These are phyloP conservation scores for Sesbania bispinosa DNA, from an alignment of 306 rosid species.

Conservation along the genomic window DNA sequence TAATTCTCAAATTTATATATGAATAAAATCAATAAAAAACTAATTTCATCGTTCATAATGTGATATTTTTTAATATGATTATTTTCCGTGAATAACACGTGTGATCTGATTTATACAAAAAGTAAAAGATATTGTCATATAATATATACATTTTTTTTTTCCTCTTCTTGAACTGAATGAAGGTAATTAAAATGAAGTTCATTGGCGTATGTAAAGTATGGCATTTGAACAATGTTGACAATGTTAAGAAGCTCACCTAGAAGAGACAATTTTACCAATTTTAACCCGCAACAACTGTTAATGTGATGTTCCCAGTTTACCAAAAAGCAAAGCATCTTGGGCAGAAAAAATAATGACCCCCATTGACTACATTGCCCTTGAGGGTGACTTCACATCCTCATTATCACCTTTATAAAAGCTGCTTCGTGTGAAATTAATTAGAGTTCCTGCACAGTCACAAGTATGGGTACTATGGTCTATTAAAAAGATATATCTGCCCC, in stretches of 20 bases:
- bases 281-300: slow-evolving; percentile 42
- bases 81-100: no score
- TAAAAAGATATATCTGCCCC: neutral
- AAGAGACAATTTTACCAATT: slow-evolving; percentile 50
- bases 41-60: no score
- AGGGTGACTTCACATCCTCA: slow-evolving; percentile 83
- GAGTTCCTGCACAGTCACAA: slow-evolving; percentile 22
- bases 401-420: slow-evolving; percentile 83
- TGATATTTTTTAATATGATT: no score
- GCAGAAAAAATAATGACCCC: slow-evolving; percentile 42
- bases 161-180: neutral
- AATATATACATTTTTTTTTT: neutral
- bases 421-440: slow-evolving; percentile 54
- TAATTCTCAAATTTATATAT: no score
- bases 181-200: slow-evolving; percentile 22
- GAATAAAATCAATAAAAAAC: no score
- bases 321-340: slow-evolving; percentile 66
- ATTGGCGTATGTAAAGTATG: neutral
- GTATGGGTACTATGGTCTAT: slow-evolving; percentile 55
- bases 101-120: no score
- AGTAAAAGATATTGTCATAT: neutral
- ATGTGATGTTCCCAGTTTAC: slow-evolving; percentile 63
- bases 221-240: slow-evolving; percentile 31
- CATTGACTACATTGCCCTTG: slow-evolving; percentile 73
- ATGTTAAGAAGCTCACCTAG: slow-evolving; percentile 29